Percentiles rank a stretch among this genome's conserved stretches.
phyloP scores from a whole-genome alignment of 2,329 filamentous ascomycete genomes.

The Alternaria angustiovoidea region DNA sequence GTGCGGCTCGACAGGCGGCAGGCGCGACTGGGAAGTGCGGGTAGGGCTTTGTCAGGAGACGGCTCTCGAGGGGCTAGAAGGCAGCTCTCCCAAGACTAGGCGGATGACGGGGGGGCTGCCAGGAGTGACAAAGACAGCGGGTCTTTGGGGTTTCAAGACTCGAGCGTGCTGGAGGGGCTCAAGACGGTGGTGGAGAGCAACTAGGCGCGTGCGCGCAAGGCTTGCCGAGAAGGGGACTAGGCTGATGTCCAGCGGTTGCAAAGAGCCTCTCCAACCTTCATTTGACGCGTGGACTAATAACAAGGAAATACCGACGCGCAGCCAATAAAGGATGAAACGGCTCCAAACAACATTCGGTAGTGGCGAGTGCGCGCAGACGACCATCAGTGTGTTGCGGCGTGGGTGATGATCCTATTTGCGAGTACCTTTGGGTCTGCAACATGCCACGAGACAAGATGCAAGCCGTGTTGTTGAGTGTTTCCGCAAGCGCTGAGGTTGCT shows the following conservation, averaged over 20 bases:
- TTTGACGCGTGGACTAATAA: slow-evolving; percentile 12
- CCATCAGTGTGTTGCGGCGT: slow-evolving; percentile 25
- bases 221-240: slow-evolving; percentile 41
- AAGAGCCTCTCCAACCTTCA: slow-evolving; percentile 12
- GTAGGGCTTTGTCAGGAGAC: slow-evolving; percentile 17
- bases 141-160: slow-evolving; percentile 36
- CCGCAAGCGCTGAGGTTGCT: slow-evolving; percentile 42
- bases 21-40: slow-evolving; percentile 22
- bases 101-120: slow-evolving; percentile 10
- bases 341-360: background rate
- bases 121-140: slow-evolving; percentile 19
- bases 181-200: slow-evolving; percentile 28
- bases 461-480: slow-evolving; percentile 15
- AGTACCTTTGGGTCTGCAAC: background rate
- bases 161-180: slow-evolving; percentile 35
- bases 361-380: slow-evolving; percentile 14
- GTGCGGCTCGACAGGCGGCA: slow-evolving; percentile 32
- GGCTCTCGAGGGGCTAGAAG: slow-evolving; percentile 8
- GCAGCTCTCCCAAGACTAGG: slow-evolving; percentile 1
- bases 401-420: slow-evolving; percentile 7
- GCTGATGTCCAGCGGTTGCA: slow-evolving; percentile 23
- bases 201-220: slow-evolving; percentile 42
- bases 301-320: slow-evolving; percentile 5
- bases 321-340: slow-evolving; percentile 6
- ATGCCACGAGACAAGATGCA: slow-evolving; percentile 22